phyloP scores from a whole-genome alignment of 176 grass and related monocot genomes.

The Typha latifolia region DNA sequence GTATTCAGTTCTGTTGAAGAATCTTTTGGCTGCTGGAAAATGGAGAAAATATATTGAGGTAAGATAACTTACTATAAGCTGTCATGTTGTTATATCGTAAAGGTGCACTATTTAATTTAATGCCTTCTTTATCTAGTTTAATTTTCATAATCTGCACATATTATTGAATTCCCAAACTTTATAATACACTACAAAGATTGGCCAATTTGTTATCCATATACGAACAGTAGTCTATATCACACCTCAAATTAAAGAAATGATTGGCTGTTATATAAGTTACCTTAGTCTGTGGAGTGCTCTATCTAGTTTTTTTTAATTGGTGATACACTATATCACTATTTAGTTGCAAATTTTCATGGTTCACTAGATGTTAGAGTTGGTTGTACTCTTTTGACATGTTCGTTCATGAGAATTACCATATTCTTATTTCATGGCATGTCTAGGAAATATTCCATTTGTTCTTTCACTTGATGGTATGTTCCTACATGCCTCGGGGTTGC shows the following conservation, averaged over 20 bases:
- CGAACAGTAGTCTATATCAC: too few species aligned
- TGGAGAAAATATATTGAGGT: constrained; percentile 96
- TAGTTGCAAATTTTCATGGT: too few species aligned
- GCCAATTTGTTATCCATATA: neutral
- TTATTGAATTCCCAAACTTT: neutral
- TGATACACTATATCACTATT: too few species aligned
- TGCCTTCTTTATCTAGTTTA: neutral
- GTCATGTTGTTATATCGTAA: constrained; percentile 7
- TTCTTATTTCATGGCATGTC: too few species aligned
- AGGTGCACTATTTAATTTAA: neutral
- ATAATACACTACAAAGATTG: neutral
- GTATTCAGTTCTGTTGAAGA: constrained; percentile 63
- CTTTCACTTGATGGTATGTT: too few species aligned
- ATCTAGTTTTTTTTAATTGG: too few species aligned
- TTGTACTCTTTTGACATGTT: neutral
- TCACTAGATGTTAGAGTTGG: too few species aligned
- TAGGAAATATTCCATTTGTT: too few species aligned
- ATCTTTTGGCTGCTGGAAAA: constrained; percentile 77
- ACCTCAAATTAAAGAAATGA: too few species aligned
- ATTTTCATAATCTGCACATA: neutral
- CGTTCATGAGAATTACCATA: too few species aligned
- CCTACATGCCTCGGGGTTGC: neutral
- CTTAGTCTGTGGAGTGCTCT: too few species aligned
- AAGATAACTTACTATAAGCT: constrained; percentile 12
- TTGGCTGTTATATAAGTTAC: too few species aligned